These are phyloP conservation scores for Aspergillus sp. DNA, from an alignment of 2,329 filamentous ascomycete genomes.

Conservation along the genomic window DNA sequence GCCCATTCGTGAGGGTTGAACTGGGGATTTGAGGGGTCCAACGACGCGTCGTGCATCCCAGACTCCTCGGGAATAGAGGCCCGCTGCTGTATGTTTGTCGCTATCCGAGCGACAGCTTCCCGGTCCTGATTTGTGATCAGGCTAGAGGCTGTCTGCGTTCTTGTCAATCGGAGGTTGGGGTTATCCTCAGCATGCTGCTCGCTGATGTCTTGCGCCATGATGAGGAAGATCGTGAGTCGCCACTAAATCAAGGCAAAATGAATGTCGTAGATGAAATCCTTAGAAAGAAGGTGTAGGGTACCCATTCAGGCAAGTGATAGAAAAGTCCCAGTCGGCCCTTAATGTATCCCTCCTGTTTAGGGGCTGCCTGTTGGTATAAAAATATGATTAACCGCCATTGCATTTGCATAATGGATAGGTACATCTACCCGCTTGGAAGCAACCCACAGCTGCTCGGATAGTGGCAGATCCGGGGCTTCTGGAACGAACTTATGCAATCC, in stretches of 20 bases:
- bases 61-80: not conserved
- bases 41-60: not conserved
- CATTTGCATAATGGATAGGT: too few relatives aligned
- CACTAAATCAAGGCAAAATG: not conserved
- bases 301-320: not conserved
- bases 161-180: not conserved
- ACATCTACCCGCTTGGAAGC: not conserved
- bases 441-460: not conserved
- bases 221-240: not conserved
- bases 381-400: not conserved
- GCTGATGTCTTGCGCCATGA: not conserved
- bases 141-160: not conserved
- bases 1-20: not conserved
- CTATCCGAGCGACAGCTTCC: not conserved
- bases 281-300: not conserved
- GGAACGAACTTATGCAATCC: not conserved
- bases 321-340: not conserved
- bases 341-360: not conserved
- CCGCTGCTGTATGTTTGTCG: not conserved
- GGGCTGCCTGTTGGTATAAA: not conserved
- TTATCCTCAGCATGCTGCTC: not conserved
- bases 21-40: not conserved
- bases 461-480: not conserved
- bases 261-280: not conserved
- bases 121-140: not conserved